Evolutionary conservation across 495 filamentous ascomycete genomes (phyloP).

Genomic region (Aspergillus panamensis): DNA sequence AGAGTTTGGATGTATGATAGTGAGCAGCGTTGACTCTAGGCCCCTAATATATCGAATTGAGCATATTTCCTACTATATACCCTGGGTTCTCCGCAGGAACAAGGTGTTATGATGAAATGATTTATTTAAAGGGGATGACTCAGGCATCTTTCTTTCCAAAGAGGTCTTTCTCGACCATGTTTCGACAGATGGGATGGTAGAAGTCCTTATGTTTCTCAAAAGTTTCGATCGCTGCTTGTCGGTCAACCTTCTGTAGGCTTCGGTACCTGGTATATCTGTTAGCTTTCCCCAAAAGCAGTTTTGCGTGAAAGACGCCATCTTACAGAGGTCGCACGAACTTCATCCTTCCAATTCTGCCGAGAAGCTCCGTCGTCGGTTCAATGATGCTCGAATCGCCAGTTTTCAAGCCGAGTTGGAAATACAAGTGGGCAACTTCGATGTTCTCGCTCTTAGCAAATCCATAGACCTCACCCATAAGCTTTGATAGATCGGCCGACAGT

Average conservation of each 20-base stretch:
- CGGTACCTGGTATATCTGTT: slow-evolving; percentile 49
- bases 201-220: slow-evolving; percentile 86
- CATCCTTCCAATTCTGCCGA: slow-evolving; percentile 86
- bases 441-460: slow-evolving; percentile 67
- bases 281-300: slow-evolving; percentile 2
- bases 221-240: slow-evolving; percentile 69
- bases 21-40: background rate
- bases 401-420: slow-evolving; percentile 71
- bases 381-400: slow-evolving; percentile 65
- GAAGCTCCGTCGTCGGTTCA: slow-evolving; percentile 63
- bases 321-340: slow-evolving; percentile 89
- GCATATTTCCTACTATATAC: background rate
- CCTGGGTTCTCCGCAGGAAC: background rate
- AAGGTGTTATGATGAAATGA: no score
- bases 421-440: slow-evolving; percentile 77
- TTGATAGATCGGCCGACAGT: slow-evolving; percentile 58
- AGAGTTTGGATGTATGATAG: background rate
- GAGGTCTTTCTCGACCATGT: slow-evolving; percentile 80
- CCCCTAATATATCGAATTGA: background rate
- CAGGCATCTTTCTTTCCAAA: slow-evolving; percentile 42
- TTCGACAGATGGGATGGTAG: slow-evolving; percentile 91
- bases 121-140: background rate
- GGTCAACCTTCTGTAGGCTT: slow-evolving; percentile 66
- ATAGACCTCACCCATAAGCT: slow-evolving; percentile 69
- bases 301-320: slow-evolving; percentile 16